These are phyloP conservation scores for Oryza nivara DNA, from an alignment of 176 grass and related monocot species.

Conservation along the genomic window DNA sequence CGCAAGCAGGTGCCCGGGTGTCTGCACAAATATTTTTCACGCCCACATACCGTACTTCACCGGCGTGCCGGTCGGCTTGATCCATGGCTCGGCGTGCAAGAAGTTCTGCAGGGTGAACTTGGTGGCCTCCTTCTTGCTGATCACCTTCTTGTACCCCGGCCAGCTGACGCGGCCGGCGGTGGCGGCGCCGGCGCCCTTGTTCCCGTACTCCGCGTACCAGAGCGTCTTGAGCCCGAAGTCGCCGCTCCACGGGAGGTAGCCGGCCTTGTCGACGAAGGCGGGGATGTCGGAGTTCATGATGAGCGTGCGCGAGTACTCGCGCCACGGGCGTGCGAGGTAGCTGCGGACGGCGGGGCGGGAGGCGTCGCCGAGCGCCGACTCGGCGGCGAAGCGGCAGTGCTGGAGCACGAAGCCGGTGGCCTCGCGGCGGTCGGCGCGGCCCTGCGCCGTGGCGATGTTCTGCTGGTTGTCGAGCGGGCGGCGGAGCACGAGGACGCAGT, in stretches of 20 bases:
- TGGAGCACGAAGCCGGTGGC: conserved; percentile 58
- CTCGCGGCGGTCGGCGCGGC: conserved; percentile 52
- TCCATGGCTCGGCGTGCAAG: conserved; percentile 59
- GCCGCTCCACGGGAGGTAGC: conserved; percentile 62
- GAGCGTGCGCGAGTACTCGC: conserved; percentile 63
- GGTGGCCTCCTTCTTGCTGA: conserved; percentile 39
- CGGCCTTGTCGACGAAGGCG: conserved; percentile 50
- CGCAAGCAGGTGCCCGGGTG: no score
- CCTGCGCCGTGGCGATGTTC: conserved; percentile 59
- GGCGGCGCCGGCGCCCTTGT: conserved; percentile 54
- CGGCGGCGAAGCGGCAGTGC: conserved; percentile 46
- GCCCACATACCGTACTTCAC: conserved; percentile 54
- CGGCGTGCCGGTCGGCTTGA: conserved; percentile 49
- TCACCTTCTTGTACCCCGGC: conserved; percentile 57
- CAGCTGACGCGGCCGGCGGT: conserved; percentile 50
- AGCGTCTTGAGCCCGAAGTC: conserved; percentile 50
- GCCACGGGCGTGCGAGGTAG: conserved; percentile 68
- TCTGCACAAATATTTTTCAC: background rate
- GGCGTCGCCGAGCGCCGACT: conserved; percentile 28
- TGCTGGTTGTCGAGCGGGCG: conserved; percentile 37
- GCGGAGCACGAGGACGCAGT: conserved; percentile 47
- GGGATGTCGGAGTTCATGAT: conserved; percentile 65
- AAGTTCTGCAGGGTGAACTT: conserved; percentile 65
- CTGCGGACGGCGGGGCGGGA: conserved; percentile 21
- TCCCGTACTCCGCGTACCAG: conserved; percentile 72